Conservation (phyloP, 371 early-diverging fungal genomes). For the Mucor velutinosus region DNA sequence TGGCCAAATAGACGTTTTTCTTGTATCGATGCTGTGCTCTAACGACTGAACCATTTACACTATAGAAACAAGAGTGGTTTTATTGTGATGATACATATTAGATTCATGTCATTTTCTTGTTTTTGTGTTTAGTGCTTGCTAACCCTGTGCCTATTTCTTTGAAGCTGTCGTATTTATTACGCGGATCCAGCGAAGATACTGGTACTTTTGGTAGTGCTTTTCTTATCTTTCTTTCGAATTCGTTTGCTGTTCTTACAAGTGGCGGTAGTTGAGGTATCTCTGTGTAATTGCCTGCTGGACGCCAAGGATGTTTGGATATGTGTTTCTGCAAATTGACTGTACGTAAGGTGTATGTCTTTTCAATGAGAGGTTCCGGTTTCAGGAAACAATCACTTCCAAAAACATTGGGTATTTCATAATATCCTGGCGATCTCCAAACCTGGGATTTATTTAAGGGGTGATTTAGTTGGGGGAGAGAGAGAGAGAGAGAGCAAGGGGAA, state of each 20-base stretch:
- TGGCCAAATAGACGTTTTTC: conserved; percentile 44
- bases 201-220: conserved; percentile 46
- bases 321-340: conserved; percentile 36
- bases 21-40: conserved; percentile 45
- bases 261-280: conserved; percentile 50
- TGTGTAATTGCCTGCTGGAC: conserved; percentile 38
- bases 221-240: conserved; percentile 44
- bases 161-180: conserved; percentile 45
- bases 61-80: conserved; percentile 12
- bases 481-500: neutral
- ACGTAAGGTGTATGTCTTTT: conserved; percentile 33
- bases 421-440: conserved; percentile 51
- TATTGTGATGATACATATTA: neutral
- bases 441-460: conserved; percentile 10
- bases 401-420: conserved; percentile 50
- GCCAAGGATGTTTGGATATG: conserved; percentile 52
- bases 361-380: conserved; percentile 39
- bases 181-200: conserved; percentile 45
- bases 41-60: conserved; percentile 55
- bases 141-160: conserved; percentile 59
- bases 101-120: neutral
- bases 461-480: neutral
- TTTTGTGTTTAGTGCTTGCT: conserved; percentile 5
- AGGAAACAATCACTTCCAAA: conserved; percentile 47
- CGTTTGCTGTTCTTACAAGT: conserved; percentile 39